These are phyloP conservation scores for Aspergillus panamensis DNA, from an alignment of 495 filamentous ascomycete species.

Conservation along the genomic window DNA sequence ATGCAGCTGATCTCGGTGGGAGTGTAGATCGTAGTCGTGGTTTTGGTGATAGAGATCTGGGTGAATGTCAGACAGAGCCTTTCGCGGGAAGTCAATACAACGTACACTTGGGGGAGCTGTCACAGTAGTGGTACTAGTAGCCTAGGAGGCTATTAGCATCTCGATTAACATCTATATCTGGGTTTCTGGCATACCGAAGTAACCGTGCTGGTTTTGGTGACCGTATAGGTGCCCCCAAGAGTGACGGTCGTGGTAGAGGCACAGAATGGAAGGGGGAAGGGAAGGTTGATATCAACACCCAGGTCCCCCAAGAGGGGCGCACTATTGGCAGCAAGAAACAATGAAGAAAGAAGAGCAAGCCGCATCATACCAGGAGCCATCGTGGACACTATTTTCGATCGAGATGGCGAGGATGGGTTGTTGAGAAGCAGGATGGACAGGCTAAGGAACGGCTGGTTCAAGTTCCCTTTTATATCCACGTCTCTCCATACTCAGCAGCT, in stretches of 20 bases:
- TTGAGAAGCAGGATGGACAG: background rate
- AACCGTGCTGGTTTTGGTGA: conserved; percentile 4
- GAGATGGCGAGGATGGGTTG: background rate
- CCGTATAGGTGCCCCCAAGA: conserved; percentile 7
- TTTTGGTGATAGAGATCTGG: background rate
- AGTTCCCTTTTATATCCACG: background rate
- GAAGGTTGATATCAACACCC: background rate
- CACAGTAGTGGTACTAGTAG: conserved; percentile 3
- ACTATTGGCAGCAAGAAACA: background rate
- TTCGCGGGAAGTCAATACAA: too few species aligned
- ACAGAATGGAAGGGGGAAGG: conserved; percentile 1
- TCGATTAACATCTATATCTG: background rate
- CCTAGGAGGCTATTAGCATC: background rate
- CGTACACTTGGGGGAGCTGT: conserved; percentile 6
- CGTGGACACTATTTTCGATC: background rate
- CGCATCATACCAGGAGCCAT: background rate
- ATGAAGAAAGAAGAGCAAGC: background rate
- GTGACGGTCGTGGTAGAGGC: conserved; percentile 9
- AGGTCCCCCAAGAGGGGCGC: background rate
- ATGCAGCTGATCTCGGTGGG: conserved; percentile 10
- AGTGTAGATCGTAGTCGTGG: conserved; percentile 4
- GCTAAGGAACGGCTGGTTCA: background rate
- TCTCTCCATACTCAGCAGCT: background rate
- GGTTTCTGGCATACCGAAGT: conserved; percentile 3
- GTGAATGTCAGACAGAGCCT: background rate